These are phyloP conservation scores for Allomyces arbusculus DNA, from an alignment of 192 early-diverging fungal species.

Conservation along the genomic window DNA sequence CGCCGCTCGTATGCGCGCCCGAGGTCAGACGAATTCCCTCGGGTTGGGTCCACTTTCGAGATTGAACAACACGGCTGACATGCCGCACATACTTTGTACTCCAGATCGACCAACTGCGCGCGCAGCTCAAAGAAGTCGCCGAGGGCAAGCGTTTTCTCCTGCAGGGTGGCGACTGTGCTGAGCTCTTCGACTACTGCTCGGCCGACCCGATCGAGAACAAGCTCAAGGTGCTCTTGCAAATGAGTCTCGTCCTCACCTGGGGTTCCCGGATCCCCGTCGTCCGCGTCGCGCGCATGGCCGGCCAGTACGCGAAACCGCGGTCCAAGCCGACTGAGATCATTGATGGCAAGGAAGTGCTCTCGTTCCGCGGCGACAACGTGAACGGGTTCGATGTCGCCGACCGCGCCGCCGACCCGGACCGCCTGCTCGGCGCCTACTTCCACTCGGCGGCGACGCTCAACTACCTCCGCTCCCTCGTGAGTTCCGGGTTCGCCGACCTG, in stretches of 20 bases:
- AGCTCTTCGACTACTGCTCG: slow-evolving; percentile 95
- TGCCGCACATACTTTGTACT: not conserved
- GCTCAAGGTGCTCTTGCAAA: slow-evolving; percentile 90
- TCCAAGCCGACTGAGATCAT: slow-evolving; percentile 75
- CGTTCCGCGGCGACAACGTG: slow-evolving; percentile 95
- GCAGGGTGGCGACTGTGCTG: slow-evolving; percentile 97
- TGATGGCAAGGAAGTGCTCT: slow-evolving; percentile 57
- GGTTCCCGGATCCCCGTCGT: slow-evolving; percentile 81
- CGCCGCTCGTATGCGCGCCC: slow-evolving; percentile 66
- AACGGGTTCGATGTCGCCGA: slow-evolving; percentile 77
- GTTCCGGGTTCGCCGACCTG: slow-evolving; percentile 73
- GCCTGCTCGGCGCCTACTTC: slow-evolving; percentile 84
- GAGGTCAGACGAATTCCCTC: slow-evolving; percentile 35
- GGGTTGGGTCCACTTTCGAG: not conserved
- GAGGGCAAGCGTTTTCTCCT: slow-evolving; percentile 79
- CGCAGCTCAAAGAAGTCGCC: slow-evolving; percentile 72
- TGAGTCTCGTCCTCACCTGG: slow-evolving; percentile 88
- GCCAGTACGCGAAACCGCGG: slow-evolving; percentile 96
- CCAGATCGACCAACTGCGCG: slow-evolving; percentile 58
- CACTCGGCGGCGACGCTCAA: slow-evolving; percentile 93
- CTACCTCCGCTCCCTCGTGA: slow-evolving; percentile 70
- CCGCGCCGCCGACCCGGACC: slow-evolving; percentile 76
- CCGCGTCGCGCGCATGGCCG: slow-evolving; percentile 94
- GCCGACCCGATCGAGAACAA: slow-evolving; percentile 79
- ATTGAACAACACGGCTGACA: not conserved